A percentile compares a stretch with the other conserved stretches of the same genome.
phyloP scores from a whole-genome alignment of 306 rosid genomes.

The Cicer cuneatum region DNA sequence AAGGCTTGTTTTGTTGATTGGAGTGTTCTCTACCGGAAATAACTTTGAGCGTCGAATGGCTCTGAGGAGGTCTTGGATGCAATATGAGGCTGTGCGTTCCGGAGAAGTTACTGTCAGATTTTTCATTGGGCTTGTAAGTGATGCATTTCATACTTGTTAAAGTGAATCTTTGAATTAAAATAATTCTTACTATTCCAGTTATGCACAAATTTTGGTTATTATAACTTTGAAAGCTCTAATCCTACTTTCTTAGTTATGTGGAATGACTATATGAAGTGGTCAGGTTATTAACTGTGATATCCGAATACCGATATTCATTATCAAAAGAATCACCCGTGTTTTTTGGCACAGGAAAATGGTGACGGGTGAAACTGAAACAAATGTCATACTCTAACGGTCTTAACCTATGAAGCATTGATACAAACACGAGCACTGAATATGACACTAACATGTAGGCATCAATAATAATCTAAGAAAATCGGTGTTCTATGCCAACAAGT shows the following conservation, averaged over 20 bases:
- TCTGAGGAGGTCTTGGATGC: conserved; percentile 97
- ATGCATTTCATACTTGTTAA: conserved; percentile 27
- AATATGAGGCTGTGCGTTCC: conserved; percentile 73
- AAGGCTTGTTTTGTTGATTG: conserved; percentile 75
- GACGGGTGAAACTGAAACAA: neutral
- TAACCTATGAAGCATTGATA: neutral
- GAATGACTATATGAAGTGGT: conserved; percentile 33
- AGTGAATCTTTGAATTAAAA: conserved; percentile 31
- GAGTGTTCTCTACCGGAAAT: conserved; percentile 90
- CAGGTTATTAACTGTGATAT: conserved; percentile 25
- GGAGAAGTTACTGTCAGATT: conserved; percentile 89
- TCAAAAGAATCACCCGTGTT: neutral
- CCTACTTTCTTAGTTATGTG: conserved; percentile 24
- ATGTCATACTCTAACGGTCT: conserved; percentile 25
- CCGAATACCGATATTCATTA: conserved; percentile 27
- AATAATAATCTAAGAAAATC: no score
- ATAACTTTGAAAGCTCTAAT: conserved; percentile 11
- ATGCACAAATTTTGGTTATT: no score
- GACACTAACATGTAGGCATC: no score
- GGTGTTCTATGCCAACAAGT: no score
- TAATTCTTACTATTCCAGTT: conserved; percentile 19
- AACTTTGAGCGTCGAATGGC: conserved; percentile 97
- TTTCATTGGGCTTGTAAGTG: conserved; percentile 95
- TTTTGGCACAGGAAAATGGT: conserved; percentile 14
- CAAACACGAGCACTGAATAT: no score